Evolutionary conservation across 164 flowering plant genomes (phyloP).

Genomic region (Tinospora cordifolia): DNA sequence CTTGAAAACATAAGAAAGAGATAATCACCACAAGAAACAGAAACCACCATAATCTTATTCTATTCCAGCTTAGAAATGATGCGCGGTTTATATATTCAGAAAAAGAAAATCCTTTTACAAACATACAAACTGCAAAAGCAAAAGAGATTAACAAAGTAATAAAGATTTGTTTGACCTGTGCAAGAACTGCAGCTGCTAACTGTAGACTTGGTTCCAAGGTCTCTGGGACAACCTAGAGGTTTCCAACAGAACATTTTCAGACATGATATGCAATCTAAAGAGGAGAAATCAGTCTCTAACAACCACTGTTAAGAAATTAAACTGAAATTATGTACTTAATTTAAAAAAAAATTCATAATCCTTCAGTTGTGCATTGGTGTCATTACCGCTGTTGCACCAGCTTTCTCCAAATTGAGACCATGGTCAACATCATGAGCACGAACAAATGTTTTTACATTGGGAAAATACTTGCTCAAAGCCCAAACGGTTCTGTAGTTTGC

Average conservation of each 20-base stretch:
- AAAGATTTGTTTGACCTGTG: constrained; percentile 53
- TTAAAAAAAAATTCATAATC: neutral
- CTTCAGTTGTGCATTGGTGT: constrained; percentile 7
- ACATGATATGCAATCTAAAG: neutral
- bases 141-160: neutral
- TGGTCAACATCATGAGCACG: constrained; percentile 99
- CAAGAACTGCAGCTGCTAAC: constrained; percentile 99
- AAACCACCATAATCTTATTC: neutral
- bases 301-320: neutral
- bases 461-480: constrained; percentile 95
- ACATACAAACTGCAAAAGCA: neutral
- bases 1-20: neutral
- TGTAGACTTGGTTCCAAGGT: constrained; percentile 98
- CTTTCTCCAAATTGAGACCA: constrained; percentile 97
- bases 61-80: no score
- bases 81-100: no score
- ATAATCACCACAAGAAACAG: neutral
- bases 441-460: constrained; percentile 96
- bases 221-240: constrained; percentile 91
- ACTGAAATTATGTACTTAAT: neutral
- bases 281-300: neutral
- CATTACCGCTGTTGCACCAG: constrained; percentile 97
- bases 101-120: neutral
- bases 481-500: constrained; percentile 99
- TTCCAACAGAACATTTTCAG: constrained; percentile 1